phyloP scores from a whole-genome alignment of 2,329 filamentous ascomycete species.

The Exophiala sp. region DNA sequence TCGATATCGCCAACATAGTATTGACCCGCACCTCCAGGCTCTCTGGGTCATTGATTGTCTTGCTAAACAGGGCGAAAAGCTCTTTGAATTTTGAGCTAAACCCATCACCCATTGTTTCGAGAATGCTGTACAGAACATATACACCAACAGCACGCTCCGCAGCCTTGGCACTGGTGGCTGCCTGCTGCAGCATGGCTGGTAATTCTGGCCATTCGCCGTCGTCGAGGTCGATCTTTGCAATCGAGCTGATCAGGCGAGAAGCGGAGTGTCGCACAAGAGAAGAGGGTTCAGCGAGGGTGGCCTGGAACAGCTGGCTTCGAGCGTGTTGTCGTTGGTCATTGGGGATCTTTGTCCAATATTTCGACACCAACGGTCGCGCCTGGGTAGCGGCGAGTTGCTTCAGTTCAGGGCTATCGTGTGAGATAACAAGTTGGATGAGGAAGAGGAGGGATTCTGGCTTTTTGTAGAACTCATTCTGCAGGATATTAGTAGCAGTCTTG shows the following conservation, averaged over 20 bases:
- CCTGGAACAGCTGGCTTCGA: conserved; percentile 75
- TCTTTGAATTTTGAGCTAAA: conserved; percentile 75
- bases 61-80: conserved; percentile 75
- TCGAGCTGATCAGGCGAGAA: conserved; percentile 78
- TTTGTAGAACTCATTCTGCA: conserved; percentile 91
- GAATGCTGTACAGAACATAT: conserved; percentile 85
- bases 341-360: conserved; percentile 75
- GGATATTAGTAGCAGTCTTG: conserved; percentile 80
- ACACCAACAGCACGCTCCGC: conserved; percentile 82
- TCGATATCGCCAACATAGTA: conserved; percentile 83
- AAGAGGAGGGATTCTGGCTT: conserved; percentile 76
- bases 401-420: conserved; percentile 63
- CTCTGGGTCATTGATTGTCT: conserved; percentile 82
- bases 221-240: conserved; percentile 79
- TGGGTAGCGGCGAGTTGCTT: conserved; percentile 91
- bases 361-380: conserved; percentile 71
- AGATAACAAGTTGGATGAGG: conserved; percentile 81
- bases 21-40: conserved; percentile 92
- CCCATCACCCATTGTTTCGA: conserved; percentile 78
- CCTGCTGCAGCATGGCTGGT: conserved; percentile 69
- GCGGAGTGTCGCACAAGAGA: conserved; percentile 75
- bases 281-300: conserved; percentile 72
- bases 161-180: conserved; percentile 67
- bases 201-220: conserved; percentile 81
- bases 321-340: conserved; percentile 72